These are phyloP conservation scores for Boletellus deceptivus DNA, from an alignment of 1,284 basidiomycete species.

Conservation along the genomic window DNA sequence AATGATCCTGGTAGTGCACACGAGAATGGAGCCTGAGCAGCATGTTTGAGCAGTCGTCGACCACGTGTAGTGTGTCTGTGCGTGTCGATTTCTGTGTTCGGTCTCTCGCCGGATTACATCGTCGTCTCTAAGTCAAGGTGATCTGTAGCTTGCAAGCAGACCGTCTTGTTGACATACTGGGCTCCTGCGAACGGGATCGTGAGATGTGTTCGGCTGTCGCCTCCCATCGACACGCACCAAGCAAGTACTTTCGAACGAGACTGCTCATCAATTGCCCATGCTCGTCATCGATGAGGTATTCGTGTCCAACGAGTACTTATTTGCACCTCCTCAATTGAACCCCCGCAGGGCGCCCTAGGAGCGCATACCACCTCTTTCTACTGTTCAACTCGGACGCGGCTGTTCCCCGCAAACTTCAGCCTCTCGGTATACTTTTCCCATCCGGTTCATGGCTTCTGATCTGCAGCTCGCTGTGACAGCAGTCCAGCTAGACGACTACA, in stretches of 20 bases:
- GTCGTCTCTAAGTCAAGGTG: conserved; percentile 44
- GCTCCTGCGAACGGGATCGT: conserved; percentile 44
- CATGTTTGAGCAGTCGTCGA: conserved; percentile 38
- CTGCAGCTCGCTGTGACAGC: too few species aligned
- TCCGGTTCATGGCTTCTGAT: too few species aligned
- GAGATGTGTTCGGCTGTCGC: background rate
- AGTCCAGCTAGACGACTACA: too few species aligned
- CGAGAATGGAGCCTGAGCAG: conserved; percentile 49
- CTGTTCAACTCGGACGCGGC: too few species aligned
- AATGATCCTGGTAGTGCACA: conserved; percentile 56
- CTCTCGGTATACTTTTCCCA: too few species aligned
- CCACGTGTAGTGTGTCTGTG: conserved; percentile 9
- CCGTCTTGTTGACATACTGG: conserved; percentile 64
- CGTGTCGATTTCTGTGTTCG: conserved; percentile 25
- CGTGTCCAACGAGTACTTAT: too few species aligned
- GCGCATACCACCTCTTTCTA: too few species aligned
- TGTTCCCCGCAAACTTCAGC: too few species aligned
- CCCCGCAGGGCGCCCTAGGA: too few species aligned
- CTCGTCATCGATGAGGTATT: conserved; percentile 83
- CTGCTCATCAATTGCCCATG: conserved; percentile 78
- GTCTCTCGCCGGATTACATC: conserved; percentile 44
- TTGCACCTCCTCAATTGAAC: too few species aligned
- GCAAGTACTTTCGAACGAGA: conserved; percentile 82
- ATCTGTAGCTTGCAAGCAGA: conserved; percentile 36
- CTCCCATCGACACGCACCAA: conserved; percentile 52